Evolutionary conservation across 495 filamentous ascomycete genomes (phyloP), one percentile per base, ranked within the genome.

Genomic region (Aspergillus conjunctus): DNA sequence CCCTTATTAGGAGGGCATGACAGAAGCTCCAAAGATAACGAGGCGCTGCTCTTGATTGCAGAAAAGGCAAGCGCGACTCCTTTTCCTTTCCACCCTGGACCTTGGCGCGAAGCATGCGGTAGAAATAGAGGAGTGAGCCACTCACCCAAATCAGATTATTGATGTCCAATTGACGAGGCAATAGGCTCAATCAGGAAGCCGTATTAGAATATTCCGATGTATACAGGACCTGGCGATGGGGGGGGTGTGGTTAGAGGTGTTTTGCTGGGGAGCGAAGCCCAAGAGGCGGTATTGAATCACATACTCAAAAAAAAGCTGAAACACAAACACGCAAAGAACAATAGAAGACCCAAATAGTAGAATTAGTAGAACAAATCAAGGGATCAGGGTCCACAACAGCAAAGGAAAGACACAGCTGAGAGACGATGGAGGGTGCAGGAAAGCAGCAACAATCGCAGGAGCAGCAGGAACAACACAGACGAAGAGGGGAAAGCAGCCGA

Each of bases 401-500:
- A 20, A 17, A 48, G 51, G 31, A 46, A 26, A 31, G 32, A 50
- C 30, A 37, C 32, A 55, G 48, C 33, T 5, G 26, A 51, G 26
- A 53, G 48, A 44, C 7, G 30, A 37, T 32, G 33, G 30, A 43
- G 32, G 49, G 50, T 43, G 49, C 20, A 44, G 54, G 49, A 56
- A 7, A 56, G n/a, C 57, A 59, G 30, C 39, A 34, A 12, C 39
- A 45, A 37, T 37, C 1, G 26, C 50, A 20, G 17, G 15, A 32
- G 31, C 30, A 59, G 57, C 57, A 59, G 57, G 57, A 59, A 53
- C 57, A 59, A 59, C 57, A 32, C 49, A 51, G 49, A 51, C 49
- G 32, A 51, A 51, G 49, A 52, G 56, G 39, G 58, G 31, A 32
- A 37, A 58, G 49, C 49, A 21, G 49, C 49, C 49, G 49, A 58